Evolutionary conservation across 2,329 filamentous ascomycete genomes (phyloP), one percentile per base, ranked within the genome.

Genomic region (Apiospora koreana): DNA sequence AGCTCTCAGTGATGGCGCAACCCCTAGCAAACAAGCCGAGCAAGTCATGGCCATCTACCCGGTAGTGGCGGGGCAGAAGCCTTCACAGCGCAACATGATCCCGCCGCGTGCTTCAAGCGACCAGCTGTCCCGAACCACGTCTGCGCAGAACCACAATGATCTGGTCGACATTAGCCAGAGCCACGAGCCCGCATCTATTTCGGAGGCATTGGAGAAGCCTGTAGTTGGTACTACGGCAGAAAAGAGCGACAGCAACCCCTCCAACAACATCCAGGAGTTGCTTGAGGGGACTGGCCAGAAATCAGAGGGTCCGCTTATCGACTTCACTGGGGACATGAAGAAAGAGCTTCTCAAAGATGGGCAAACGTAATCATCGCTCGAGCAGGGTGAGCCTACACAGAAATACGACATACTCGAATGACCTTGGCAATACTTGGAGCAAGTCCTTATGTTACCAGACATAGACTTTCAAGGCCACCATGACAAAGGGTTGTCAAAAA

Each of bases 31-130:
- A 74, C 91, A 94, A 77, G 87, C 89, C 6, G 88, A 97, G 77
- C 95, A 98, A 79, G 94, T 98, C 69, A 86, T 97, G 75, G 87
- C 92, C 31, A 94, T 98, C 71, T 93, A 94, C 68, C 94, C 96
- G 1, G 93, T 99, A 71, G 79, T 98, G 35, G 89, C 89, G 48
- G 95, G 94, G 42, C 94, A 97, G 79, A 89, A 87, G 75, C 80
- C 84, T 31, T 81, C 83, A 54, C 81, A 86, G 69, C 83, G 86
- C 79, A 87, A 88, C 74, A 79, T 86, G 73, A 89, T 92, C 70
- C 87, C 90, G 72, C 84, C 87, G 72, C 83, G 83, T 66, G 71
- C 77, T 16, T 75, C 77, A 6, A 74, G 73, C 2, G 73, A 76
- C 9, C 72, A 28, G 12, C 23, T 62, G 3, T 62, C 54, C 54